Evolutionary conservation across 257 asterid genomes (phyloP).

Genomic region (Ilex asprella): DNA sequence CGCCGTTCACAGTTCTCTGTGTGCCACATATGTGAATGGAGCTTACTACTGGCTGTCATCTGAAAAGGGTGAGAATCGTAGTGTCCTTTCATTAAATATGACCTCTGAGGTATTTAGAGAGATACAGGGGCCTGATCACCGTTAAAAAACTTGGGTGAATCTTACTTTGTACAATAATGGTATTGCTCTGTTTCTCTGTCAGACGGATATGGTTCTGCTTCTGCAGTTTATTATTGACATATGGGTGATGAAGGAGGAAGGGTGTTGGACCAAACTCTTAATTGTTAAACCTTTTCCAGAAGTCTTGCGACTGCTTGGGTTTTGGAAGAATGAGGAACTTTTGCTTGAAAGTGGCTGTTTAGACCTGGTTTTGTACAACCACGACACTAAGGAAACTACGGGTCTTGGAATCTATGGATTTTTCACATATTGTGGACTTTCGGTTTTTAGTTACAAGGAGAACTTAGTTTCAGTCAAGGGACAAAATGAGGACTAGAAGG

Average conservation of each 20-base stretch:
- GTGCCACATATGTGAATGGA: conserved; percentile 38
- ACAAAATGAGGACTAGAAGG: no score
- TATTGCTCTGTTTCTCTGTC: conserved; percentile 30
- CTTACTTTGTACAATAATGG: conserved; percentile 28
- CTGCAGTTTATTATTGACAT: conserved; percentile 20
- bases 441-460: no score
- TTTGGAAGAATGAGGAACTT: conserved; percentile 32
- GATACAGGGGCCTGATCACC: conserved; percentile 22
- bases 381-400: no score
- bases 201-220: conserved; percentile 6
- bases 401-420: no score
- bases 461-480: no score
- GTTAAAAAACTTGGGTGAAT: conserved; percentile 20
- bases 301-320: conserved; percentile 34
- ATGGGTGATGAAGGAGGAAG: conserved; percentile 35
- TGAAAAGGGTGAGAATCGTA: conserved; percentile 5
- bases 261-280: conserved; percentile 26
- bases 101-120: conserved; percentile 24
- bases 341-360: conserved; percentile 16
- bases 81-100: conserved; percentile 31
- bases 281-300: conserved; percentile 30
- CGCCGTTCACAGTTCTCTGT: conserved; percentile 15
- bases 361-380: no score
- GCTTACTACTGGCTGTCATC: conserved; percentile 40
- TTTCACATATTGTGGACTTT: no score